Conservation (phyloP, 176 grass and related monocot species). For the Typha latifolia region DNA sequence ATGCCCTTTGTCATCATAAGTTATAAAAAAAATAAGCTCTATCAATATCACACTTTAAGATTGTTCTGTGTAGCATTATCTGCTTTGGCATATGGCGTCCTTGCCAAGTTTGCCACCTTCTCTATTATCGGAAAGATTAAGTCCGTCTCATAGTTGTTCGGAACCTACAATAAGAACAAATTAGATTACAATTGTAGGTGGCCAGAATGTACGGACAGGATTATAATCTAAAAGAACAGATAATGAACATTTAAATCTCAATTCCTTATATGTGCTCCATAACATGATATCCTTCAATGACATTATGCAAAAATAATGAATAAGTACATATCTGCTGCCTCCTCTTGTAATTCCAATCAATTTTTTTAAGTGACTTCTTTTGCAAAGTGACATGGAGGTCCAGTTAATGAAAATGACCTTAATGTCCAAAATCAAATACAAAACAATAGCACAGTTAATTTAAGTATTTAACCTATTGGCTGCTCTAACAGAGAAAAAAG, state of each 20-base stretch:
- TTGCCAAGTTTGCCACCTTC: conserved; percentile 68
- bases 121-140: conserved; percentile 92
- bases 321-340: too few species aligned
- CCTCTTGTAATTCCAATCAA: too few species aligned
- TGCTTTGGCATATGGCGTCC: conserved; percentile 50
- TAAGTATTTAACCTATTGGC: too few species aligned
- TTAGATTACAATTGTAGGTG: neutral
- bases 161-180: conserved; percentile 50
- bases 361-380: too few species aligned
- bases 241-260: neutral
- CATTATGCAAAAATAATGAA: too few species aligned
- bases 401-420: too few species aligned
- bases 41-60: conserved; percentile 57
- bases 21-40: conserved; percentile 9
- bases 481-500: too few species aligned
- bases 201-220: neutral
- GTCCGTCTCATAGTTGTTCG: conserved; percentile 97
- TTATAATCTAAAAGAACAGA: neutral
- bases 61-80: conserved; percentile 54
- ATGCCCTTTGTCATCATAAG: neutral
- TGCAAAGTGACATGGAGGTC: too few species aligned
- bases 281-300: too few species aligned
- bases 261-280: too few species aligned
- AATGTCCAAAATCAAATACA: too few species aligned
- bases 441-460: too few species aligned